Conservation (phyloP, 2,329 filamentous ascomycete species). For the Paecilomyces fulvus region DNA sequence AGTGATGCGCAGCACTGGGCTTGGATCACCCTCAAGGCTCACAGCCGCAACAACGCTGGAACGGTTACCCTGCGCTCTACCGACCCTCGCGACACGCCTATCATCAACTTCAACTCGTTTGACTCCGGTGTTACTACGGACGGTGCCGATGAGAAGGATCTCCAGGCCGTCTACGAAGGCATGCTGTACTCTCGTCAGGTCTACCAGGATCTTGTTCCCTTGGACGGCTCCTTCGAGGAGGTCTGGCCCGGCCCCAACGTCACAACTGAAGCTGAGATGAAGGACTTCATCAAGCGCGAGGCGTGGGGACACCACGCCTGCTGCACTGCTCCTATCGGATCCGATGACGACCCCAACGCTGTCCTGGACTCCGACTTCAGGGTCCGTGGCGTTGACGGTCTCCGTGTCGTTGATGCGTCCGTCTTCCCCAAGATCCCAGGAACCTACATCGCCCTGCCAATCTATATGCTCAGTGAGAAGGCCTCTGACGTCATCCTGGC, state of each 20-base stretch:
- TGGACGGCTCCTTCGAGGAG: slow-evolving; percentile 37
- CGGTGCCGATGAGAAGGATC: slow-evolving; percentile 41
- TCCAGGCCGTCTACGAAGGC: slow-evolving; percentile 47
- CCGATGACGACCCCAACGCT: slow-evolving; percentile 44
- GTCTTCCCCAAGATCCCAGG: slow-evolving; percentile 51
- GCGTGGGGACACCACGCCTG: slow-evolving; percentile 52
- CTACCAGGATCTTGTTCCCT: slow-evolving; percentile 31
- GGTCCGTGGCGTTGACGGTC: slow-evolving; percentile 46
- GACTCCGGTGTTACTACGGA: slow-evolving; percentile 28
- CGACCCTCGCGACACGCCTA: slow-evolving; percentile 56
- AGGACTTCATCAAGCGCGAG: slow-evolving; percentile 42
- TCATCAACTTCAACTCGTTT: slow-evolving; percentile 56
- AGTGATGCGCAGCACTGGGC: slow-evolving; percentile 35
- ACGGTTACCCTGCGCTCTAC: slow-evolving; percentile 52
- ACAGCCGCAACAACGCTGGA: slow-evolving; percentile 55
- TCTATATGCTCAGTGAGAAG: slow-evolving; percentile 54
- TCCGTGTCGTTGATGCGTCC: slow-evolving; percentile 56
- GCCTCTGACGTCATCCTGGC: slow-evolving; percentile 49
- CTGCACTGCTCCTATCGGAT: slow-evolving; percentile 49
- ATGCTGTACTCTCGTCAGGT: slow-evolving; percentile 45
- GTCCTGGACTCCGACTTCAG: slow-evolving; percentile 50
- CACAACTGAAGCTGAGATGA: slow-evolving; percentile 36
- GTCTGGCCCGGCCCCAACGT: slow-evolving; percentile 36
- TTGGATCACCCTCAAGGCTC: slow-evolving; percentile 50
- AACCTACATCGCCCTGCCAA: slow-evolving; percentile 43